Evolutionary conservation across 305 asterid genomes (phyloP).

Genomic region (Withania somnifera): DNA sequence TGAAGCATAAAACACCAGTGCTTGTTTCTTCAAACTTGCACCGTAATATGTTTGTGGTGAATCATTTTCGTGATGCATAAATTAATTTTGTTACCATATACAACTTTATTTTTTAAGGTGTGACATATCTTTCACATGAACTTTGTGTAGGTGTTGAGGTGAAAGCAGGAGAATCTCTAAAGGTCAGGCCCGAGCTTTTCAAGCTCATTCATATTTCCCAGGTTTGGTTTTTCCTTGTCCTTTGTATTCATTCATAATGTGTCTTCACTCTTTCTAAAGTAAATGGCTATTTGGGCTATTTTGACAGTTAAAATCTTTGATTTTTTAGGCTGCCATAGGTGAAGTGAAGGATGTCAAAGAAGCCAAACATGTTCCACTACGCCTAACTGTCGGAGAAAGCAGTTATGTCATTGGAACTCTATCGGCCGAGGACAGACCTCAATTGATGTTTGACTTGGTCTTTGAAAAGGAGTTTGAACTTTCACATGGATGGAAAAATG

Average conservation of each 20-base stretch:
- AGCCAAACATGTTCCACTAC: conserved; percentile 30
- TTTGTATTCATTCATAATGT: background rate
- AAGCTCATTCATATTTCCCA: conserved; percentile 61
- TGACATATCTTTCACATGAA: background rate
- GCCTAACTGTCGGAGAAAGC: conserved; percentile 27
- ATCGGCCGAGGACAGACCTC: conserved; percentile 40
- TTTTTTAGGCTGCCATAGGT: conserved; percentile 52
- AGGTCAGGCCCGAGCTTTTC: conserved; percentile 28
- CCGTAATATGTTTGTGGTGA: background rate
- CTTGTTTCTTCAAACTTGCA: background rate
- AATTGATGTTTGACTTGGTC: conserved; percentile 53
- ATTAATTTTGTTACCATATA: too few species aligned
- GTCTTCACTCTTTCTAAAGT: background rate
- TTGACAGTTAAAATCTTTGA: background rate
- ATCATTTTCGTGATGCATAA: background rate
- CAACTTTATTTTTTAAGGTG: background rate
- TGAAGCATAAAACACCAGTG: background rate
- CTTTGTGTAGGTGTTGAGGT: conserved; percentile 57
- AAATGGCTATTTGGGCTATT: background rate
- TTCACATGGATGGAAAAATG: conserved; percentile 64
- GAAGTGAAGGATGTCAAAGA: conserved; percentile 51
- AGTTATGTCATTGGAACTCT: conserved; percentile 46
- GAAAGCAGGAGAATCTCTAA: conserved; percentile 36
- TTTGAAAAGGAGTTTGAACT: conserved; percentile 62
- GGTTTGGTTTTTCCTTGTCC: conserved; percentile 16